Percentiles rank a stretch among this genome's conserved stretches.
Evolutionary conservation across 345 rosid genomes (phyloP).

Genomic region (Stellera chamaejasme): DNA sequence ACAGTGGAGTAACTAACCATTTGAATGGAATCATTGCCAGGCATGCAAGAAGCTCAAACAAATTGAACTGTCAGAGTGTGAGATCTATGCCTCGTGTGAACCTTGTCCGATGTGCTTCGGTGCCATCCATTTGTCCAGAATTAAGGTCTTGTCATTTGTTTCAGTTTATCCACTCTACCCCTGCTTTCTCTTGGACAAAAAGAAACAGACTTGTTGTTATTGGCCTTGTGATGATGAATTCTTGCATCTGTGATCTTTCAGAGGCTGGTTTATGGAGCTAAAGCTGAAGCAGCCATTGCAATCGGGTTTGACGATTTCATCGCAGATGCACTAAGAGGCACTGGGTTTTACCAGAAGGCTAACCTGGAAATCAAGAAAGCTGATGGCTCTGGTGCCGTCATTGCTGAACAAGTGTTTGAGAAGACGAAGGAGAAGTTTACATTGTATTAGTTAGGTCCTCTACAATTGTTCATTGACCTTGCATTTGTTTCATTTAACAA

Average conservation of each 20-base stretch:
- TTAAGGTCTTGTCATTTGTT: slow-evolving; percentile 34
- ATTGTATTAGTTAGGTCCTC: slow-evolving; percentile 36
- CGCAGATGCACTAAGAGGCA: slow-evolving; percentile 67
- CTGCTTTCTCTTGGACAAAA: neutral
- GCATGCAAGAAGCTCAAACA: slow-evolving; percentile 72
- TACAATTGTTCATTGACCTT: neutral
- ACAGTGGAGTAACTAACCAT: slow-evolving; percentile 4
- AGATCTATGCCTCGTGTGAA: slow-evolving; percentile 72
- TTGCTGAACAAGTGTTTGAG: slow-evolving; percentile 90
- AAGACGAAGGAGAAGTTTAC: slow-evolving; percentile 73
- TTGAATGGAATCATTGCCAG: slow-evolving; percentile 19
- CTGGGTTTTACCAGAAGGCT: slow-evolving; percentile 60
- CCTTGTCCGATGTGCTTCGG: slow-evolving; percentile 89
- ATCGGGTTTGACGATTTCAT: slow-evolving; percentile 83
- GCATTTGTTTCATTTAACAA: slow-evolving; percentile 5
- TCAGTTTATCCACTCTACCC: neutral
- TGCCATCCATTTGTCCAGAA: slow-evolving; percentile 67
- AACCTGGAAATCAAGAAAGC: slow-evolving; percentile 68
- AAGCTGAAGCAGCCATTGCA: slow-evolving; percentile 84
- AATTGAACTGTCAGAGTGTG: slow-evolving; percentile 65
- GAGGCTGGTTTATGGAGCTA: slow-evolving; percentile 79
- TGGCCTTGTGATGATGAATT: neutral
- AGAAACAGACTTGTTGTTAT: neutral
- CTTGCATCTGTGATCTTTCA: slow-evolving; percentile 11
- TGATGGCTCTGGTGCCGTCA: slow-evolving; percentile 58